Conservation (phyloP, 305 asterid species). For the Fraxinus xanthoxyloides region DNA sequence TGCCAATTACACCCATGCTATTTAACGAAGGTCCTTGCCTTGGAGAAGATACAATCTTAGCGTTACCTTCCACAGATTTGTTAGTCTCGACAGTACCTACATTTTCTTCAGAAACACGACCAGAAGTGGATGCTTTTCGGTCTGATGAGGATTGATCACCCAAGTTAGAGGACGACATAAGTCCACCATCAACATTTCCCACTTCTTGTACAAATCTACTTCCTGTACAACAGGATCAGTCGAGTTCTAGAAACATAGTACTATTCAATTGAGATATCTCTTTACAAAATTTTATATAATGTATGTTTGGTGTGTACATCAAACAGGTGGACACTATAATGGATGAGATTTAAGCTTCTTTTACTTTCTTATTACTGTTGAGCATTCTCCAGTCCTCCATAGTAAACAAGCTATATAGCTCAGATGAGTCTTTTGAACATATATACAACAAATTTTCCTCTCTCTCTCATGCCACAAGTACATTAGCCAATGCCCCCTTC, state of each 20-base stretch:
- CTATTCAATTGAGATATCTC: neutral
- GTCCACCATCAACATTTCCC: neutral
- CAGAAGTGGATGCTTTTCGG: constrained; percentile 2
- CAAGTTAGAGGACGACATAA: neutral
- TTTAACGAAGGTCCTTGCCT: neutral
- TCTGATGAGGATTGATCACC: neutral
- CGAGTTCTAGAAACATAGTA: constrained; percentile 6
- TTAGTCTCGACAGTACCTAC: neutral
- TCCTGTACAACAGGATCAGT: constrained; percentile 19
- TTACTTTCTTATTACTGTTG: neutral
- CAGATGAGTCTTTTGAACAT: neutral
- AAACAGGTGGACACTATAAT: neutral
- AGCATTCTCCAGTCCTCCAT: neutral
- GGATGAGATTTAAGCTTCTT: neutral
- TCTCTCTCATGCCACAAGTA: neutral
- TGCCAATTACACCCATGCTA: neutral
- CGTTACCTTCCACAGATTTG: constrained; percentile 2
- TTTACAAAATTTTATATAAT: neutral
- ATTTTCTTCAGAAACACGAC: neutral
- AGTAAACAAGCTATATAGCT: neutral
- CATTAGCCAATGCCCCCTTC: neutral
- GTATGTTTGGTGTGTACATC: neutral
- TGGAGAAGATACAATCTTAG: neutral
- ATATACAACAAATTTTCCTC: neutral
- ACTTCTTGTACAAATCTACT: neutral